Evolutionary conservation across 1,284 basidiomycete species (phyloP), one percentile per base, ranked within the genome.

Genomic region (Filobasidium uniguttulatum): DNA sequence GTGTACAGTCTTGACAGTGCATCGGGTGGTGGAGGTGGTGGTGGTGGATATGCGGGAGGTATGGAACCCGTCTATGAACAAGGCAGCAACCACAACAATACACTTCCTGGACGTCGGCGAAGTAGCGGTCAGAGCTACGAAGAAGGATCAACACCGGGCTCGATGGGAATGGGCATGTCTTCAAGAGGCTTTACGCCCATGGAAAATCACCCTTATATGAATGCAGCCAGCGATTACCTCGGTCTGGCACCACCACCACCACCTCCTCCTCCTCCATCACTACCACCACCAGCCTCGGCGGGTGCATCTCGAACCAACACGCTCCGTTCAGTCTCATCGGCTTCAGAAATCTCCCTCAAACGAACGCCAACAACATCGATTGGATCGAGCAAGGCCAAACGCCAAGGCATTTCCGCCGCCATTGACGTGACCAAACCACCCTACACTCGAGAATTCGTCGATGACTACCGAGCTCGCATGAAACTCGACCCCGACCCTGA

Each of bases 401-500:
- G 68, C 30, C 58, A 67, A 28, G 68, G 69, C 6, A 74, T 75
- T 44, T 82, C 82, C 64, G 68, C 63, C 17, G 82, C 88, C 4
- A 80, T 90, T 48, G 88, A 91, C 63, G 74, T 89, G 47, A 81
- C 77, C 52, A 81, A 85, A 6, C 87, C 87, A 20, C 88, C 88
- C 1, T 90, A 81, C 69, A 96, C 90, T 35, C 96, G 94, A 65
- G 84, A 89, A 61, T 96, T 93, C 64, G 91, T 99, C 57, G 90
- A 97, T 64, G 84, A 94, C 63, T 98, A 98, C 68, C 83, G 94
- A 19, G 82, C 85, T 54, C 81, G 94, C 46, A 96, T 99, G 73
- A 98, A 97, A 71, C 83, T 80, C 41, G 94, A 98, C 67, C 90
- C 93, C 0, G 94, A 99, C 63, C 90, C 93, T 0, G 94, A 98